A percentile compares a stretch with the other conserved stretches of the same genome.
Conservation (phyloP, 2,329 filamentous ascomycete genomes). For the Penicillium sp. region DNA sequence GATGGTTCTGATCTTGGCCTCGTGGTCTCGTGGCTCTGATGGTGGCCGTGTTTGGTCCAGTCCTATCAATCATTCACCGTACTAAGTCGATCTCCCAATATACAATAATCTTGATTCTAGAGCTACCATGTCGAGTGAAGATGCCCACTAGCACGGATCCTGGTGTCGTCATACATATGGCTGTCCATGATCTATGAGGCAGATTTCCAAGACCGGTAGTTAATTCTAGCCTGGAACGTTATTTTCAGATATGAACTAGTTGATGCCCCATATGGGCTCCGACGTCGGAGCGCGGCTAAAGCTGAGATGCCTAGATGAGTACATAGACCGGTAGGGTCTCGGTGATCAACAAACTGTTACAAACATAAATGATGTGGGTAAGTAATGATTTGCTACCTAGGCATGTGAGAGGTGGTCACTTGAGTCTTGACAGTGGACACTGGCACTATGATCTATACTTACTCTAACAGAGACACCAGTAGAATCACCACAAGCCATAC, state of each 20-base stretch:
- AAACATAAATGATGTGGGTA: not conserved
- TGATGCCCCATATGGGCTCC: slow-evolving; percentile 4
- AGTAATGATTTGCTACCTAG: not conserved
- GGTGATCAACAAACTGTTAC: not conserved
- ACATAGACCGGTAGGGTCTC: not conserved
- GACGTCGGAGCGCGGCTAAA: slow-evolving; percentile 4
- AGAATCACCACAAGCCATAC: not conserved
- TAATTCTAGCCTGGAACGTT: not conserved
- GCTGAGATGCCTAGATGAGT: not conserved
- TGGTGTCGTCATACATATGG: not conserved
- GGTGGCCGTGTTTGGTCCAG: not conserved
- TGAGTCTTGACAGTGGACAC: too few relatives aligned
- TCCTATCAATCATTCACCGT: not conserved
- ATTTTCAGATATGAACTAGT: slow-evolving; percentile 5
- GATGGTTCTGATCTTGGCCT: not conserved
- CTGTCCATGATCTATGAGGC: not conserved
- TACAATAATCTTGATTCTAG: slow-evolving; percentile 4
- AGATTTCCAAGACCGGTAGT: not conserved
- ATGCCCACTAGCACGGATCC: not conserved
- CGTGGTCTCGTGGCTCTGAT: not conserved
- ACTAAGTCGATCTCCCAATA: not conserved
- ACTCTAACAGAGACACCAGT: not conserved
- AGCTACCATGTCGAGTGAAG: not conserved
- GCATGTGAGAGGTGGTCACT: not conserved
- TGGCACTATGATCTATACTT: not conserved